phyloP scores from a whole-genome alignment of 2,329 filamentous ascomycete species.

The Biscogniauxia marginata region DNA sequence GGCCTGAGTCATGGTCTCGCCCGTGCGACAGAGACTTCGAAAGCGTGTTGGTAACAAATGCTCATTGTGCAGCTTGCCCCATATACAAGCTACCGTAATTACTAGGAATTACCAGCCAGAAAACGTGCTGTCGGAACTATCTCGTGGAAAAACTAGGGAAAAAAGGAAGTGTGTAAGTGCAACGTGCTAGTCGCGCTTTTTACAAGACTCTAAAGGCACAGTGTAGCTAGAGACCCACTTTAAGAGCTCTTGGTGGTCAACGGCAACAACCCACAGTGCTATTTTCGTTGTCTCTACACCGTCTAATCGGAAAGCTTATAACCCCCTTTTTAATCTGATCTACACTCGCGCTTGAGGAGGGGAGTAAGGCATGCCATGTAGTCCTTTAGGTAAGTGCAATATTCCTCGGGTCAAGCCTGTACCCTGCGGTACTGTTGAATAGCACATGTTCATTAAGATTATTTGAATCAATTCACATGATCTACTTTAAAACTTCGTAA shows the following conservation, averaged over 20 bases:
- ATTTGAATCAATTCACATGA: conserved; percentile 12
- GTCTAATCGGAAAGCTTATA: not conserved
- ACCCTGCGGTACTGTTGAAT: not conserved
- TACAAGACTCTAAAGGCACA: not conserved
- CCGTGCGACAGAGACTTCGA: conserved; percentile 10
- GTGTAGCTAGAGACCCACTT: not conserved
- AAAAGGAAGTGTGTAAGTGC: not conserved
- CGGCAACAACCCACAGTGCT: not conserved
- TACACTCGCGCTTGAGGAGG: too few relatives aligned
- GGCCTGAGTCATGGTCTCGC: conserved; percentile 27
- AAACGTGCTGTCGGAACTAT: not conserved
- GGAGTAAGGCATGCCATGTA: too few relatives aligned
- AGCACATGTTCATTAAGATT: conserved; percentile 3
- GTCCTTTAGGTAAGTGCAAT: too few relatives aligned
- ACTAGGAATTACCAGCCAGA: too few relatives aligned
- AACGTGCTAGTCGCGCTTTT: not conserved
- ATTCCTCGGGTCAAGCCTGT: too few relatives aligned
- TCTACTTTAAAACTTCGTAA: conserved; percentile 13
- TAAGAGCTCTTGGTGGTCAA: not conserved
- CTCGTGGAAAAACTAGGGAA: not conserved
- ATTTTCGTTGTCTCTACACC: not conserved
- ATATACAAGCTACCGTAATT: not conserved
- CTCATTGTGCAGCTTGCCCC: conserved; percentile 17
- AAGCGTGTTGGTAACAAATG: conserved; percentile 3
- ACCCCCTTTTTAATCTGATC: too few relatives aligned